Evolutionary conservation across 1,284 basidiomycete species (phyloP), one percentile per base, ranked within the genome.

Genomic region (Cutaneotrichosporon sp.): DNA sequence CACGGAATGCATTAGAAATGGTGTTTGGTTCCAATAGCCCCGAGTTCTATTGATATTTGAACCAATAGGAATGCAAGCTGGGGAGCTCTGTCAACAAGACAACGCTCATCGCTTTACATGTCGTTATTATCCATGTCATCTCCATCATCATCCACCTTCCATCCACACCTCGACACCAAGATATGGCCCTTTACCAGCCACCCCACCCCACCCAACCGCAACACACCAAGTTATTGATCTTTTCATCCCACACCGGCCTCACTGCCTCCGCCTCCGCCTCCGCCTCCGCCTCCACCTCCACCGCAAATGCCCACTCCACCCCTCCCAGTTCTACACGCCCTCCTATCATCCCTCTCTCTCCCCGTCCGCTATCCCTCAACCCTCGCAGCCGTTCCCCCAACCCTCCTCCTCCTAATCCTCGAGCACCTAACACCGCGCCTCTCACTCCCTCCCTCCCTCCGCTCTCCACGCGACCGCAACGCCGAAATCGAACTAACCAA

Each of bases 381-480:
- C 2, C 55, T 76, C 31, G 7, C 38, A 21, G 34, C 63, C 18
- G 69, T 64, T 6, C 65, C 74, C 4, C 72, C 73, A 1, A 68
- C 69, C 1, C 66, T 76, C 10, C 69, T 76, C n/a, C 65, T 74
- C 14, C 58, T 75, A 38, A 60, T 67, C 30, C 64, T 75, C 47
- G 72, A 74, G 47, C 47, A 46, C 2, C 60, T 73, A n/a, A 40
- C 51, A 14, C 32, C 57, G 14, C 63, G 64, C 5, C 47, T 71
- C 10, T 63, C 71, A 13, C 65, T 70, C 1, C 62, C 70, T 14
- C 57, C 64, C 5, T 13, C 56, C 3, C 57, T 69, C 14, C 64
- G 70, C n/a, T 32, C 22, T 21, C 71, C 70, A 21, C 8, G 51
- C 5, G 67, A 61, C 0, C 18, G 18, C 11, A 50, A 47, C 18